Evolutionary conservation across 805 yeast species (phyloP), one percentile per base, ranked within the genome.

Genomic region (Isabelozyma rhagii): DNA sequence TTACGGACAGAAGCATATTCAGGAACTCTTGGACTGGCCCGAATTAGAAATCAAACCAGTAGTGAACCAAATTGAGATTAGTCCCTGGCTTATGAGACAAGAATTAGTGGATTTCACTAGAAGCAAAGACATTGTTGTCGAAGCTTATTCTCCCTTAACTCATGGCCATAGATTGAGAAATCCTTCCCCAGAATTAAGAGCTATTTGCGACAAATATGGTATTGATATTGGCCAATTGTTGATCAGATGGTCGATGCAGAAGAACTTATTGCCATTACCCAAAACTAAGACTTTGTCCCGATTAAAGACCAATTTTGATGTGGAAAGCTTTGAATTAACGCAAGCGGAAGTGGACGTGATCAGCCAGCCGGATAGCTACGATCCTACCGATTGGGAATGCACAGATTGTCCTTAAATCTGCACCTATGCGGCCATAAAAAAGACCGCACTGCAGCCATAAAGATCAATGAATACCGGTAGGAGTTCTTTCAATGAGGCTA

Each of bases 321-420:
- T 67, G 2, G 51, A 55, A 39, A 61, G 54, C 34, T 66, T 67
- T 52, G 64, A 60, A 38, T 55, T 68, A 45, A 63, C 66, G 5
- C 39, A 39, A 1, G 63, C 60, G 15, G 73, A 68, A 42, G 54
- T 67, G 8, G 48, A 39, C 6, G 47, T 44, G 6, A 55, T 68
- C 21, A 64, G 59, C 44, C 69, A 67, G 48, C 73, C 73, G 1
- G 58, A 58, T 3, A 81, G 79, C 1, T 82, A 85, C 55, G 89
- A 84, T 52, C 89, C 89, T 9, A 83, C 89, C 0, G 90, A 84
- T 57, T 85, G 90, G 90, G 90, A 85, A 59, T 83, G 86, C 50
- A 81, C 85, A 3, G 80, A 80, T 55, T 82, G 81, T 21, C 82
- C 84, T 17, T 64, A 51, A 46, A 43, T n/a, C 10, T 10, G n/a